Percentiles rank a stretch among this genome's conserved stretches.
Evolutionary conservation across 2,329 filamentous ascomycete species (phyloP).

Genomic region (Exophiala alcalophila): DNA sequence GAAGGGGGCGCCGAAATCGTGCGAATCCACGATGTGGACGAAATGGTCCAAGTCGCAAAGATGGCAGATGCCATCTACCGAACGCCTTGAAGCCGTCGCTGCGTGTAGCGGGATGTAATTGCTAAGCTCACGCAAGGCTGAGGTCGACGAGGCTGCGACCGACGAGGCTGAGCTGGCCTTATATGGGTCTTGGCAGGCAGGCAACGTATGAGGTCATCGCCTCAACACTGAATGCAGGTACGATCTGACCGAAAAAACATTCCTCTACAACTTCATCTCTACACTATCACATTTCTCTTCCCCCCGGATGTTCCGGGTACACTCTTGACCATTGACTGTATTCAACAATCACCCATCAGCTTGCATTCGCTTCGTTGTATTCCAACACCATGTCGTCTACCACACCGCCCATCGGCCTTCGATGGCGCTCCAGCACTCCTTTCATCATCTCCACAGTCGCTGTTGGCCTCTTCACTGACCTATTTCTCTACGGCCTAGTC

Average conservation of each 20-base stretch:
- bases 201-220: conserved; percentile 14
- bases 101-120: not conserved
- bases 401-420: conserved; percentile 33
- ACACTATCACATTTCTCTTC: not conserved
- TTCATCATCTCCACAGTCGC: conserved; percentile 58
- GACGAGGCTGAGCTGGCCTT: no score
- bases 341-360: not conserved
- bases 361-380: conserved; percentile 6
- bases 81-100: conserved; percentile 19
- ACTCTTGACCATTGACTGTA: not conserved
- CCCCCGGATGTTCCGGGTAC: not conserved
- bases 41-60: conserved; percentile 79
- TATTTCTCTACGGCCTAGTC: conserved; percentile 59
- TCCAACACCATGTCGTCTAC: conserved; percentile 13
- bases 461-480: conserved; percentile 39
- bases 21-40: conserved; percentile 81
- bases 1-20: conserved; percentile 87
- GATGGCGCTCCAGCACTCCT: conserved; percentile 56
- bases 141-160: not conserved
- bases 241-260: not conserved
- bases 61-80: conserved; percentile 95
- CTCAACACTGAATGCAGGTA: conserved; percentile 7
- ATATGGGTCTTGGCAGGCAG: not conserved
- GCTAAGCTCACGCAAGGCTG: not conserved
- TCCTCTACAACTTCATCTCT: not conserved